Evolutionary conservation across 2,329 filamentous ascomycete genomes (phyloP), one percentile per base, ranked within the genome.

Genomic region (Cadophora malorum): DNA sequence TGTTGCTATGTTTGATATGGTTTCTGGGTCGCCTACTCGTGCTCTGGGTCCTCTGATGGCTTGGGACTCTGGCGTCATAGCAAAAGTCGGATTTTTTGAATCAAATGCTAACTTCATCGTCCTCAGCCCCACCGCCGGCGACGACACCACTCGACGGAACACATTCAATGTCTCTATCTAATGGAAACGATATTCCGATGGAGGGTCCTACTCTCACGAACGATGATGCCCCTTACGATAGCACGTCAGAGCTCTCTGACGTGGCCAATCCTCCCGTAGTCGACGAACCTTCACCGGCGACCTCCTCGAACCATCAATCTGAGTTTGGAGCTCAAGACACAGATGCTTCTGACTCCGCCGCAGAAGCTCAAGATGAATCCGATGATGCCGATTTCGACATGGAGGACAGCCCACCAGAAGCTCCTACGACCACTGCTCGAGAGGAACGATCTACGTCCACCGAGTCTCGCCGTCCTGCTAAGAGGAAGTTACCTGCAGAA

Each of bases 191-290:
- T 75, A 86, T 87, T 77, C 85, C 87, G 74, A 80, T 82, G 72
- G 80, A 83, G 72, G 82, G 83, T 74, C 80, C 83, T 73, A 79
- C 69, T 9, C 70, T 74, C 45, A 74, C 72, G 25, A 76, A 75
- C 62, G 75, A 78, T 61, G 82, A 84, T 67, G 79, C 80, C 69
- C 81, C 81, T 56, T 82, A 85, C 70, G 85, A 85, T 72, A 91
- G 86, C 80, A 92, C 93, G 75, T 93, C 89, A 84, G 92, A 94
- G 74, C 84, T 91, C 69, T 94, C 92, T 75, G 91, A 96, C 76
- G 83, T 87, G 74, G 86, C 87, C 77, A 87, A 91, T 75, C 33
- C 35, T 25, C 79, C 82, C 72, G 80, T 82, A 75, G 81, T 81
- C 78, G 84, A 82, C 72, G 81, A 83, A 75, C 82, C 84, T 75